These are phyloP conservation scores for Paecilomyces formosus DNA, from an alignment of 2,329 filamentous ascomycete genomes.

Conservation along the genomic window DNA sequence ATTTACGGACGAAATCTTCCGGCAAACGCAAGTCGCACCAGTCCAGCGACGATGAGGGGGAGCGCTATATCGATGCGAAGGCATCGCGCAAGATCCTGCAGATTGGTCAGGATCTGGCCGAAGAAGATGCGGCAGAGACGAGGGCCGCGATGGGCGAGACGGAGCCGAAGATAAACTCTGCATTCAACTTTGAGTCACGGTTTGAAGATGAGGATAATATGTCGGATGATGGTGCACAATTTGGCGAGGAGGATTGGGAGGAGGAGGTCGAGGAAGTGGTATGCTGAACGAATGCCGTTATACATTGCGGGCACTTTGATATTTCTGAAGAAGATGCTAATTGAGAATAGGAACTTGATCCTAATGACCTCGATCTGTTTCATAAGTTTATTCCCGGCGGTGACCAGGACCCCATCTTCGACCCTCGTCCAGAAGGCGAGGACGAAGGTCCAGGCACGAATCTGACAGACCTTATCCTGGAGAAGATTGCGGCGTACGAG, in stretches of 20 bases:
- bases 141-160: constrained; percentile 28
- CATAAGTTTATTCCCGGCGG: constrained; percentile 77
- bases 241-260: constrained; percentile 59
- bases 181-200: constrained; percentile 75
- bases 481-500: constrained; percentile 91
- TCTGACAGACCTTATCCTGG: constrained; percentile 83
- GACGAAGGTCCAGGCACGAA: constrained; percentile 59
- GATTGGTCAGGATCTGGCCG: constrained; percentile 79
- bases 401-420: constrained; percentile 65
- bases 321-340: constrained; percentile 6
- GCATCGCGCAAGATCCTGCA: constrained; percentile 82
- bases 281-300: constrained; percentile 10
- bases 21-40: constrained; percentile 53
- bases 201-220: constrained; percentile 51
- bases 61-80: constrained; percentile 76
- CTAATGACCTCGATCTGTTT: constrained; percentile 81
- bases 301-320: background rate
- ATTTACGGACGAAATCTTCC: constrained; percentile 68
- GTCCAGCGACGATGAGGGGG: constrained; percentile 48
- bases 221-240: constrained; percentile 49
- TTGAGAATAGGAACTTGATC: constrained; percentile 63
- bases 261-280: constrained; percentile 51
- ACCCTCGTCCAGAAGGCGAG: constrained; percentile 43
- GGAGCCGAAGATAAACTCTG: constrained; percentile 46
- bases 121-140: constrained; percentile 62